Percentiles rank a stretch among this genome's conserved stretches.
These are phyloP conservation scores for Phylloporus arenicola DNA, from an alignment of 768 basidiomycete species.

Conservation along the genomic window DNA sequence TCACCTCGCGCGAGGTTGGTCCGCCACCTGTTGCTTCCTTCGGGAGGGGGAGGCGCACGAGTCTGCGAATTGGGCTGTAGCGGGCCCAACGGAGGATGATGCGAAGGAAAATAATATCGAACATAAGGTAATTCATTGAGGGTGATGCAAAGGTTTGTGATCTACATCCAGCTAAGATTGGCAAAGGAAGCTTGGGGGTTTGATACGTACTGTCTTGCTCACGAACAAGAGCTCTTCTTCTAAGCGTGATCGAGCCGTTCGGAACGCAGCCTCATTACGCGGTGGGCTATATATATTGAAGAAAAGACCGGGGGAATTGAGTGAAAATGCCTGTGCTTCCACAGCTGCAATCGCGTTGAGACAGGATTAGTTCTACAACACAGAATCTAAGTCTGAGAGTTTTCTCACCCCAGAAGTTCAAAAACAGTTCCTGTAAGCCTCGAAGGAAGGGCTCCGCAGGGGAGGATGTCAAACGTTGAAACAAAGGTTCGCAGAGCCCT, in stretches of 20 bases:
- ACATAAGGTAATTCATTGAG: conserved; percentile 90
- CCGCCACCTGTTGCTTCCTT: conserved; percentile 66
- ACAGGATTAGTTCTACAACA: conserved; percentile 7
- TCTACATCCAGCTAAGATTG: conserved; percentile 38
- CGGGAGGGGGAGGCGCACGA: conserved; percentile 60
- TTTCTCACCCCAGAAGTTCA: conserved; percentile 87
- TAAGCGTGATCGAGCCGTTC: conserved; percentile 63
- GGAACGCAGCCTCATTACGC: conserved; percentile 60
- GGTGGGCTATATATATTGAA: conserved; percentile 88
- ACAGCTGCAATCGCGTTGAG: conserved; percentile 46
- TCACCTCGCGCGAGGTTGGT: conserved; percentile 75
- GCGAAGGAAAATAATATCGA: conserved; percentile 83
- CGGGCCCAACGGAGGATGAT: conserved; percentile 80
- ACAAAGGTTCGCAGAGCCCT: conserved; percentile 77
- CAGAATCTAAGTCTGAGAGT: not conserved
- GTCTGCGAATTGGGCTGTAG: conserved; percentile 64
- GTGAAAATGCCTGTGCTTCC: conserved; percentile 81
- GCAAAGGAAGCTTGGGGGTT: not conserved
- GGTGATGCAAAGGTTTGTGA: conserved; percentile 84
- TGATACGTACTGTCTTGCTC: conserved; percentile 52
- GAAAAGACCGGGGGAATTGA: conserved; percentile 74
- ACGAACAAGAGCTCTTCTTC: conserved; percentile 82
- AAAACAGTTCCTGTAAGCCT: conserved; percentile 76
- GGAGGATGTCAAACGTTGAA: conserved; percentile 68
- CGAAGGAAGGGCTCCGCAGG: conserved; percentile 75